phyloP scores from a whole-genome alignment of 2,329 filamentous ascomycete species.

The Aspergillus sp. region DNA sequence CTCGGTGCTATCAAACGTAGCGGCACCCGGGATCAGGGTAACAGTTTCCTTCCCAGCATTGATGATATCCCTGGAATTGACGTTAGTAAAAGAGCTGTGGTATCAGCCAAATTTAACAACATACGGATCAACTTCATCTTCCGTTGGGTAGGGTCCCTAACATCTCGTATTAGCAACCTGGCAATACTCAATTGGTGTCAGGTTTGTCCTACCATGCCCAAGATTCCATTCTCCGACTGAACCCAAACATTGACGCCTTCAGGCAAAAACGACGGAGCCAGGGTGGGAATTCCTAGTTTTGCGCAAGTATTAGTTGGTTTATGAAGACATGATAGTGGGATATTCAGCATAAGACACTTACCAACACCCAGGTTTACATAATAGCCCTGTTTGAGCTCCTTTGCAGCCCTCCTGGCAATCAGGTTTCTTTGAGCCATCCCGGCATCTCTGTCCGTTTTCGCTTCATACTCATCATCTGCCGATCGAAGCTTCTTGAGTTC shows the following conservation, averaged over 20 bases:
- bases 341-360: conserved; percentile 8
- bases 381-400: conserved; percentile 65
- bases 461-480: conserved; percentile 30
- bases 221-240: conserved; percentile 80
- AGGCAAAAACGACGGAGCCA: conserved; percentile 74
- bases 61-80: conserved; percentile 58
- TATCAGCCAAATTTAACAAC: conserved; percentile 2
- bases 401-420: conserved; percentile 72
- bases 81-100: neutral
- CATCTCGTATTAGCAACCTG: neutral
- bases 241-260: conserved; percentile 69
- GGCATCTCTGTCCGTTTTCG: conserved; percentile 29
- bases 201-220: conserved; percentile 56
- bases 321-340: neutral
- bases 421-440: conserved; percentile 42
- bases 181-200: conserved; percentile 7
- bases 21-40: conserved; percentile 70
- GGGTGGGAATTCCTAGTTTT: conserved; percentile 67
- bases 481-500: conserved; percentile 62
- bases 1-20: conserved; percentile 74
- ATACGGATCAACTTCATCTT: conserved; percentile 63
- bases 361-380: conserved; percentile 33
- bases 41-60: conserved; percentile 88
- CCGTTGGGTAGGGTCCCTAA: conserved; percentile 67
- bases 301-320: neutral